These are phyloP conservation scores for Thielaviopsis cerberus DNA, from an alignment of 2,329 filamentous ascomycete species.

Conservation along the genomic window DNA sequence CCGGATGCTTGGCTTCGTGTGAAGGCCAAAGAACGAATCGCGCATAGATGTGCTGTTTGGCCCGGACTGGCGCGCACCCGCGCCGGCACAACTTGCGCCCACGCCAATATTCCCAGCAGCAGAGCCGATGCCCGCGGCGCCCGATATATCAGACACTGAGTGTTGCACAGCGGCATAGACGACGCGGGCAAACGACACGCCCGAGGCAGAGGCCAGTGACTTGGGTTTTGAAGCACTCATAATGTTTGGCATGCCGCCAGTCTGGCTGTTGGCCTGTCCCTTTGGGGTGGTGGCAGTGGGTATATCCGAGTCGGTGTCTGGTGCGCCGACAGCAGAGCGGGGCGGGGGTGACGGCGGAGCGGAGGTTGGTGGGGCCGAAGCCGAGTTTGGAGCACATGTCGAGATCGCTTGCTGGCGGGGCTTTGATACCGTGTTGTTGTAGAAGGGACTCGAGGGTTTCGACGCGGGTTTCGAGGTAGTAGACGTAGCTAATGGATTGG, in stretches of 20 bases:
- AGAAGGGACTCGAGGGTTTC: conserved; percentile 67
- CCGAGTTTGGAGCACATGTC: conserved; percentile 38
- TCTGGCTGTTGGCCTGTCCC: conserved; percentile 15
- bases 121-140: conserved; percentile 15
- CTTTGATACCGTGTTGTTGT: conserved; percentile 47
- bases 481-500: conserved; percentile 52
- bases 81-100: background rate
- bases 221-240: conserved; percentile 61
- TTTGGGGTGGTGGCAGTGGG: background rate
- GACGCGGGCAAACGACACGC: conserved; percentile 83
- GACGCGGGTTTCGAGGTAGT: conserved; percentile 77
- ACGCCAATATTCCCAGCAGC: conserved; percentile 10
- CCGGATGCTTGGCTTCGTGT: conserved; percentile 73
- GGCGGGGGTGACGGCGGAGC: conserved; percentile 3
- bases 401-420: conserved; percentile 52
- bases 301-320: background rate
- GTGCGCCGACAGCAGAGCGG: background rate
- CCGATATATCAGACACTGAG: conserved; percentile 31
- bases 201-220: conserved; percentile 68
- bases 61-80: conserved; percentile 17
- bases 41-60: conserved; percentile 58
- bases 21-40: conserved; percentile 92
- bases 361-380: conserved; percentile 17
- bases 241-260: conserved; percentile 47
- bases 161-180: conserved; percentile 85